A percentile compares a stretch with the other conserved stretches of the same genome.
These are phyloP conservation scores for Botrytis hyacinthi DNA, from an alignment of 2,329 filamentous ascomycete genomes.

Conservation along the genomic window DNA sequence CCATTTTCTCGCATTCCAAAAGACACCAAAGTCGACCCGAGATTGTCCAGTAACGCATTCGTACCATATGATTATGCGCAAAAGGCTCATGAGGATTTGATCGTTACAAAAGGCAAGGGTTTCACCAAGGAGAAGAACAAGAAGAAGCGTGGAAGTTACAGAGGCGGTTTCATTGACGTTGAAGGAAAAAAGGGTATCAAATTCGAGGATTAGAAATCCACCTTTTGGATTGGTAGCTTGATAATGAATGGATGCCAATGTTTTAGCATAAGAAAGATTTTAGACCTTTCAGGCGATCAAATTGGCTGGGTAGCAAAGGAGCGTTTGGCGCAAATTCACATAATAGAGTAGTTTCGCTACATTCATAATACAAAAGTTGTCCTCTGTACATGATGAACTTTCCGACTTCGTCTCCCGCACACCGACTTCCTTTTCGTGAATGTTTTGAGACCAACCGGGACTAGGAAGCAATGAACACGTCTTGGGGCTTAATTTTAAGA, in stretches of 20 bases:
- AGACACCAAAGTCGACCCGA: slow-evolving; percentile 65
- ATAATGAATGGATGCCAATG: background rate
- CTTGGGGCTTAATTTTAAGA: background rate
- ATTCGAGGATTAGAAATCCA: slow-evolving; percentile 74
- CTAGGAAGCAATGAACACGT: background rate
- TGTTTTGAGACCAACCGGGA: background rate
- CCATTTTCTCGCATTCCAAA: slow-evolving; percentile 77
- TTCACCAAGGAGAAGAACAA: slow-evolving; percentile 99
- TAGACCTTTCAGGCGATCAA: background rate
- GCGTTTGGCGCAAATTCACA: slow-evolving; percentile 17
- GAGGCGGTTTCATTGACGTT: slow-evolving; percentile 84
- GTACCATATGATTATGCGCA: slow-evolving; percentile 84
- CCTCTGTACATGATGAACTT: background rate
- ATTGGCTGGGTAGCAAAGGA: slow-evolving; percentile 20
- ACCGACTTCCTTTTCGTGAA: background rate
- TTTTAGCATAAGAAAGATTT: slow-evolving; percentile 1
- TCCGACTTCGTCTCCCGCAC: background rate
- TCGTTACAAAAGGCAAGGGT: slow-evolving; percentile 89
- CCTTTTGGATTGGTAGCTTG: background rate
- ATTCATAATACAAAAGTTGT: slow-evolving; percentile 19
- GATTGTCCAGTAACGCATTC: slow-evolving; percentile 76
- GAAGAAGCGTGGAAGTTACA: slow-evolving; percentile 88
- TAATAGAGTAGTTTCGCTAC: slow-evolving; percentile 17
- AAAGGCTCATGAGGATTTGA: slow-evolving; percentile 81
- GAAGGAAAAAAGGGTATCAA: slow-evolving; percentile 81